Percentiles rank a stretch among this genome's conserved stretches.
These are phyloP conservation scores for Rhizoclosmatium sp. DNA, from an alignment of 192 early-diverging fungal species.

Conservation along the genomic window DNA sequence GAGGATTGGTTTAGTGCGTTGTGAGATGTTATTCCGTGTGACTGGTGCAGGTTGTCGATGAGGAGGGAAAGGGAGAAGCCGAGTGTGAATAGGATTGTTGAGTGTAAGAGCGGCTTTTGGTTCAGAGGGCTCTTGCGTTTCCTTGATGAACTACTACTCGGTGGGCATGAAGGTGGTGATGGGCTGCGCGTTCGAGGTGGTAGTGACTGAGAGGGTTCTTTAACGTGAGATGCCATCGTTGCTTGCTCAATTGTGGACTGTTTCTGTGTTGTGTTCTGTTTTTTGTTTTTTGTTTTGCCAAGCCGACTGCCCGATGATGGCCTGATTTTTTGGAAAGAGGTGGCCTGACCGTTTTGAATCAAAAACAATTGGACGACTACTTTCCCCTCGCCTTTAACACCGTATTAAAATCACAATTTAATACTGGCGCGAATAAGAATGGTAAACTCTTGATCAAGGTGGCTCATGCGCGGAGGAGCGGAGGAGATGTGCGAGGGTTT, in stretches of 20 bases:
- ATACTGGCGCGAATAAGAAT: no score
- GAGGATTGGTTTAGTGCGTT: conserved; percentile 43
- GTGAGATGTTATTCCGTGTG: conserved; percentile 52
- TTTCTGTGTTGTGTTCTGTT: not conserved
- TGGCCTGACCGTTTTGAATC: not conserved
- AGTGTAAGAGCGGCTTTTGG: not conserved
- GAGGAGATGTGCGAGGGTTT: no score
- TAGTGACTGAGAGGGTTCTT: not conserved
- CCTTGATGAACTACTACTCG: no score
- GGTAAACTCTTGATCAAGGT: no score
- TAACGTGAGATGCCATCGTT: not conserved
- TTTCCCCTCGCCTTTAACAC: no score
- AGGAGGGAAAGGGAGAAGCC: conserved; percentile 70
- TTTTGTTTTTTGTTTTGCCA: not conserved
- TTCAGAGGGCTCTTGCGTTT: not conserved
- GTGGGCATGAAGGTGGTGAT: not conserved
- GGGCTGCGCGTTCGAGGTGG: not conserved
- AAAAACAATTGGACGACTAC: not conserved
- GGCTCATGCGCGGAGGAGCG: no score
- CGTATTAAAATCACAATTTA: no score
- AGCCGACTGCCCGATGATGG: not conserved
- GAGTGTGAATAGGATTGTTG: conserved; percentile 58
- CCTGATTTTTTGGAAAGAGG: not conserved
- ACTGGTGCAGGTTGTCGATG: conserved; percentile 69
- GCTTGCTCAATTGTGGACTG: not conserved